Evolutionary conservation across 768 basidiomycete species (phyloP).

Genomic region (Phylloporus scabripes): DNA sequence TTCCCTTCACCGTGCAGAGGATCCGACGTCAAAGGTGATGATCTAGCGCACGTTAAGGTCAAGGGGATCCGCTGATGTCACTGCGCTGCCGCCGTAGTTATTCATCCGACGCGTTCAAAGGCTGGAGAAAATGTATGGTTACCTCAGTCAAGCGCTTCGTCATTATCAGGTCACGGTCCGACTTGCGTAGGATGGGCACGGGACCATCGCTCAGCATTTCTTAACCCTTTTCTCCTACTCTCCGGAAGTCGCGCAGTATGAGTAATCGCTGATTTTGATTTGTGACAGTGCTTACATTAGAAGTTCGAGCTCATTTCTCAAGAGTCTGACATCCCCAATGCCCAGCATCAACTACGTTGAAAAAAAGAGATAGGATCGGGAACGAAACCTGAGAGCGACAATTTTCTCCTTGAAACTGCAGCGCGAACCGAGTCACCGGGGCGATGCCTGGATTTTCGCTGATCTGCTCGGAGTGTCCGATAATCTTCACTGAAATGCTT

Average conservation of each 20-base stretch:
- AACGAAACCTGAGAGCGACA: too few species aligned
- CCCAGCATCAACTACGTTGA: too few species aligned
- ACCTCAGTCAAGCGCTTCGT: slow-evolving; percentile 19
- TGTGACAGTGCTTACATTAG: too few species aligned
- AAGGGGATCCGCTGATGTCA: background rate
- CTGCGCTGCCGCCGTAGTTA: slow-evolving; percentile 1
- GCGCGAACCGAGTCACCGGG: too few species aligned
- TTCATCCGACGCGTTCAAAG: slow-evolving; percentile 12
- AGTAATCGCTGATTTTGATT: background rate
- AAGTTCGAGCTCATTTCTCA: too few species aligned
- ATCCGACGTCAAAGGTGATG: slow-evolving; percentile 13
- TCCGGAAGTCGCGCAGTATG: background rate
- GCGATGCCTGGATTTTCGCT: too few species aligned
- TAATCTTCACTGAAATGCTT: too few species aligned
- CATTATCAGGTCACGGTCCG: slow-evolving; percentile 19
- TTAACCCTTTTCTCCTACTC: slow-evolving; percentile 3
- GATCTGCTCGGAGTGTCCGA: too few species aligned
- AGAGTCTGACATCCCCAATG: too few species aligned
- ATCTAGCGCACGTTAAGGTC: background rate
- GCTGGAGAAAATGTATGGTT: slow-evolving; percentile 17
- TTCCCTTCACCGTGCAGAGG: slow-evolving; percentile 6
- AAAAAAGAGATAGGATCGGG: too few species aligned
- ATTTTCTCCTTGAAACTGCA: too few species aligned
- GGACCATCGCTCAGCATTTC: background rate
- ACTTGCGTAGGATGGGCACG: slow-evolving; percentile 2